A percentile compares a stretch with the other conserved stretches of the same genome.
Evolutionary conservation across 495 filamentous ascomycete species (phyloP).

Genomic region (Lindgomyces ingoldianus): DNA sequence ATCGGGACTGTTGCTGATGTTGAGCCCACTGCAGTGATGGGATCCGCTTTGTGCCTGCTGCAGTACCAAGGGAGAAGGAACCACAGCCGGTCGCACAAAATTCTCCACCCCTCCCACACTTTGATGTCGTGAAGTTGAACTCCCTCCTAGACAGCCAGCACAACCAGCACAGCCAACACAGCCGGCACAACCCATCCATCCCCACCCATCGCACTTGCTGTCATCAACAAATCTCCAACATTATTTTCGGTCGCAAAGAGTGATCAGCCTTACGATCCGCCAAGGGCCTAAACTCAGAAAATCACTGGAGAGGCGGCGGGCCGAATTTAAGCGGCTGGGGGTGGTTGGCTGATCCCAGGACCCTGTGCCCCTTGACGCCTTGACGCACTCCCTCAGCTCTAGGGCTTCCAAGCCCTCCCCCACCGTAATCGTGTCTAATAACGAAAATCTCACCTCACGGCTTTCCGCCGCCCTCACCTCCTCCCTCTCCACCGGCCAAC

Average conservation of each 20-base stretch:
- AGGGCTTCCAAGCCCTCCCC: neutral
- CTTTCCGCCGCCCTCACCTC: constrained; percentile 1
- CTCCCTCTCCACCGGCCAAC: constrained; percentile 1
- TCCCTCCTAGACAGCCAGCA: neutral
- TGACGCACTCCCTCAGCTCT: neutral
- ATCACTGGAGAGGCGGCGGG: constrained; percentile 16
- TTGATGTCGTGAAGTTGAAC: too few species aligned
- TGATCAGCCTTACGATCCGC: constrained; percentile 23
- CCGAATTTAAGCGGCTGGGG: constrained; percentile 7
- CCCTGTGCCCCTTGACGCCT: neutral
- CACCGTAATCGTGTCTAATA: constrained; percentile 21
- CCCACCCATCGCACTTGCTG: neutral
- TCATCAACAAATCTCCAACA: neutral
- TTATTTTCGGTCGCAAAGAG: neutral
- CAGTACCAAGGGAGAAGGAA: neutral
- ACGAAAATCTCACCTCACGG: constrained; percentile 23
- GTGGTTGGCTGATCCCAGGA: neutral
- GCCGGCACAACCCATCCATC: neutral
- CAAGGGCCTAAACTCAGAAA: constrained; percentile 13
- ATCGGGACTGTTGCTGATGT: too few species aligned
- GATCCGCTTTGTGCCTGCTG: too few species aligned
- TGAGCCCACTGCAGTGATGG: too few species aligned
- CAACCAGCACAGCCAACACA: neutral
- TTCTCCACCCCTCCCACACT: too few species aligned
- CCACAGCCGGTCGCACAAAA: neutral